Evolutionary conservation across 2,329 filamentous ascomycete genomes (phyloP).

Genomic region (Stachybotrys chlorohalonatus): DNA sequence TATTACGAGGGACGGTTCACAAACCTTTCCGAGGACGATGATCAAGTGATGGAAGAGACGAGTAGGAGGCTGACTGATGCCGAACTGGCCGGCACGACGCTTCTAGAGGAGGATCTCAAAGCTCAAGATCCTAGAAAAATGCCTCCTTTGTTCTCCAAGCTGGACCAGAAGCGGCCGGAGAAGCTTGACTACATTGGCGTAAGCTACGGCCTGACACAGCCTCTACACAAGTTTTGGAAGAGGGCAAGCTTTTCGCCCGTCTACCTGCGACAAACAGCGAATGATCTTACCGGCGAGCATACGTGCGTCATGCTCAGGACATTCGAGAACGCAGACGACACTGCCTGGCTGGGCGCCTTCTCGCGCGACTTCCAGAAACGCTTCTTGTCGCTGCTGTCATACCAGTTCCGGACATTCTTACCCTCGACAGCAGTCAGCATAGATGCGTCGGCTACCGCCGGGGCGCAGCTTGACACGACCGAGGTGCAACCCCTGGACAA

Average conservation of each 20-base stretch:
- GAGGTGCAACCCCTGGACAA: slow-evolving; percentile 55
- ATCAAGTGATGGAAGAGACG: slow-evolving; percentile 42
- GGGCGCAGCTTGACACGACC: slow-evolving; percentile 54
- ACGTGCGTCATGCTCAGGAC: slow-evolving; percentile 95
- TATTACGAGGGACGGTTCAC: slow-evolving; percentile 95
- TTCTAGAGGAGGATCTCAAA: slow-evolving; percentile 81
- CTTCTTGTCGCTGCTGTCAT: slow-evolving; percentile 84
- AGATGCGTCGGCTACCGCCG: slow-evolving; percentile 71
- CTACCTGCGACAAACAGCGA: slow-evolving; percentile 89
- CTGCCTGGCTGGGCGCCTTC: slow-evolving; percentile 82
- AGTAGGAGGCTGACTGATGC: slow-evolving; percentile 75
- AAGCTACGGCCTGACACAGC: slow-evolving; percentile 81
- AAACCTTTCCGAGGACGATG: slow-evolving; percentile 65
- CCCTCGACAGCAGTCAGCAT: slow-evolving; percentile 74
- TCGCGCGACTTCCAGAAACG: slow-evolving; percentile 87
- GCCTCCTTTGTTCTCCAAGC: slow-evolving; percentile 84
- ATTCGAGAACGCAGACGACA: slow-evolving; percentile 58
- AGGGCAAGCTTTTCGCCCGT: slow-evolving; percentile 77
- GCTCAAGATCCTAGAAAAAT: slow-evolving; percentile 85
- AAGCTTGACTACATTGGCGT: slow-evolving; percentile 89
- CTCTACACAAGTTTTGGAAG: slow-evolving; percentile 96
- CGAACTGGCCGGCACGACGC: slow-evolving; percentile 65
- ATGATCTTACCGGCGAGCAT: slow-evolving; percentile 94
- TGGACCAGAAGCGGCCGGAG: slow-evolving; percentile 73
- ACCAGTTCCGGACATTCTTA: slow-evolving; percentile 80